These are phyloP conservation scores for Lentinula aciculospora DNA, from an alignment of 768 basidiomycete species.

Conservation along the genomic window DNA sequence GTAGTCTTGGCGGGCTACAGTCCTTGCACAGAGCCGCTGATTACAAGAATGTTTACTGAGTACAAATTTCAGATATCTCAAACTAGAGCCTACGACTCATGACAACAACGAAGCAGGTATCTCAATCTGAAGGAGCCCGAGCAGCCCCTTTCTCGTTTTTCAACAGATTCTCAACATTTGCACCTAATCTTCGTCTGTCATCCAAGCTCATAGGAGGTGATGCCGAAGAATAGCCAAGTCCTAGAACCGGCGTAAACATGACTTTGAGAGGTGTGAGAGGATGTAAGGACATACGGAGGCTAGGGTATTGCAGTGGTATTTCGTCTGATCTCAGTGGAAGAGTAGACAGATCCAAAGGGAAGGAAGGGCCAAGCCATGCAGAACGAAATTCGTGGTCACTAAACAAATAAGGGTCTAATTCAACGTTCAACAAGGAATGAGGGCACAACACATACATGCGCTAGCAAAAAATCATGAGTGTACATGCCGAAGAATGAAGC, in stretches of 20 bases:
- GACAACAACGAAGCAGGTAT: neutral
- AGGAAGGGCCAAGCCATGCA: slow-evolving; percentile 72
- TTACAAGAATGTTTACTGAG: too few relatives aligned
- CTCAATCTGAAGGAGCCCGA: slow-evolving; percentile 39
- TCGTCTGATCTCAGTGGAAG: slow-evolving; percentile 47
- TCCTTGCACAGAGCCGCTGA: too few relatives aligned
- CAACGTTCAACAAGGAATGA: neutral
- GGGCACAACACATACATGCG: slow-evolving; percentile 35
- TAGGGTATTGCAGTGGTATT: slow-evolving; percentile 65
- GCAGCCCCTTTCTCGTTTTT: slow-evolving; percentile 64
- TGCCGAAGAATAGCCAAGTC: slow-evolving; percentile 63
- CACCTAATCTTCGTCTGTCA: slow-evolving; percentile 55
- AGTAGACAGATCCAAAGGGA: slow-evolving; percentile 55
- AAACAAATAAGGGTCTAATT: neutral
- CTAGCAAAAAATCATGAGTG: slow-evolving; percentile 23
- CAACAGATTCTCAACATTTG: slow-evolving; percentile 54
- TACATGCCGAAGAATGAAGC: neutral
- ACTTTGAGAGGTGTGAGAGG: neutral
- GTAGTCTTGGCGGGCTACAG: too few relatives aligned
- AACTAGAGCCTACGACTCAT: neutral
- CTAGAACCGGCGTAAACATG: slow-evolving; percentile 24
- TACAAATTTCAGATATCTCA: neutral
- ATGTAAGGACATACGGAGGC: slow-evolving; percentile 42
- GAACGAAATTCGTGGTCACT: slow-evolving; percentile 69
- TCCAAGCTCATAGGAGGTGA: slow-evolving; percentile 46